Evolutionary conservation across 129 eudicot genomes (phyloP), one percentile per base, ranked within the genome.

Genomic region (Escallonia rubra): DNA sequence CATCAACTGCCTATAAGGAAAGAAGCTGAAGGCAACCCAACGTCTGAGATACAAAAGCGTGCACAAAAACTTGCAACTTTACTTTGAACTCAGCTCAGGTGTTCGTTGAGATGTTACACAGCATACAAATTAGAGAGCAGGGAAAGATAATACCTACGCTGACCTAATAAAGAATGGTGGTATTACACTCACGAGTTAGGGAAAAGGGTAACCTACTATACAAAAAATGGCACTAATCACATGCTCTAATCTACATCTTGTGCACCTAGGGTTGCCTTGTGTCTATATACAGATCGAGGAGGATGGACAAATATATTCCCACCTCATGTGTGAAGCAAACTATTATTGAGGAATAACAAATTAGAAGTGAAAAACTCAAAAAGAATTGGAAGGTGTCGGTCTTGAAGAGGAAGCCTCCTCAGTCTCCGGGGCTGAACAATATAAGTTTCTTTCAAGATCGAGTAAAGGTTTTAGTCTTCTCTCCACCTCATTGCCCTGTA

Each of bases 401-500:
- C 77, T 63, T 15, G 73, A 42, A 59, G 71, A 67, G 43, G 78
- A 43, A 64, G 71, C 16, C 61, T 74, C 74, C 8, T 45, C 45
- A 53, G 14, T 13, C 43, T 54, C 63, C 14, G 51, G 43, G 5
- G 46, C 16, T 40, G 85, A 69, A 9, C 45, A 55, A 23, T 73
- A 73, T 56, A 41, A 38, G 46, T 23, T 48, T 45, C 39, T 76
- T 39, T 70, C 79, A 41, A 74, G 69, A 46, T 79, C 83, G 41
- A 86, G 75, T 51, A 89, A 68, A 51, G 95, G 98, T 69, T 66
- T 63, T 50, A 93, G 63, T 62, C 86, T 85, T 75, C 85, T 84
- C 75, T 83, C 95, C 38, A 93, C 95, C 65, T 78, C 87, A 34
- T 41, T 73, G 73, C 85, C 68, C 62, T 57, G 95, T 64, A 76